phyloP scores from a whole-genome alignment of 2,329 filamentous ascomycete species.

The Epichloe gansuensis region DNA sequence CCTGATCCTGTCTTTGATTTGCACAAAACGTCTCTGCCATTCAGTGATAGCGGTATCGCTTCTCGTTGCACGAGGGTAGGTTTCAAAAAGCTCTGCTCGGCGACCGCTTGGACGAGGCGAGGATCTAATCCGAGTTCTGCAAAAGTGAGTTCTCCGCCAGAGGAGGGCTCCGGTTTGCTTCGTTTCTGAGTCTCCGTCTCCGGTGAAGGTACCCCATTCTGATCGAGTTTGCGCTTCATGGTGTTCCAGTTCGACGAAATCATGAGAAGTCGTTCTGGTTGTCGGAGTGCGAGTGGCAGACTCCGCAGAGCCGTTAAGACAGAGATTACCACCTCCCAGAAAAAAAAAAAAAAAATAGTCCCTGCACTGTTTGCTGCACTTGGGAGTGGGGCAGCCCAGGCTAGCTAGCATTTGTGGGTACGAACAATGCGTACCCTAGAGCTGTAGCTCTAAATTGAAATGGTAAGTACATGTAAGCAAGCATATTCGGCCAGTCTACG shows the following conservation, averaged over 20 bases:
- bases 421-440: not conserved
- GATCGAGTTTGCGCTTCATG: slow-evolving; percentile 52
- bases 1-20: slow-evolving; percentile 92
- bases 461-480: no score
- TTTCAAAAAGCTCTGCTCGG: slow-evolving; percentile 67
- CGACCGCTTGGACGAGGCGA: slow-evolving; percentile 73
- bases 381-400: not conserved
- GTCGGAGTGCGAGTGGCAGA: not conserved
- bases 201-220: slow-evolving; percentile 35
- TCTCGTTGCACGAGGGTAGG: slow-evolving; percentile 83
- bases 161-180: slow-evolving; percentile 17
- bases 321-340: not conserved
- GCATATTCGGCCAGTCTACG: no score
- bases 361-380: no score
- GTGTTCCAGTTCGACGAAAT: not conserved
- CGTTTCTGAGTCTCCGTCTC: slow-evolving; percentile 10
- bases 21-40: slow-evolving; percentile 80
- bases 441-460: not conserved
- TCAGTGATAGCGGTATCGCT: slow-evolving; percentile 76
- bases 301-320: not conserved
- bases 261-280: not conserved
- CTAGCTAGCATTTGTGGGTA: no score
- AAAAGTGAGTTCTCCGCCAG: slow-evolving; percentile 44
- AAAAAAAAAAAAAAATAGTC: not conserved
- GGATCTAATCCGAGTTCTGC: slow-evolving; percentile 68